Evolutionary conservation across 805 yeast species (phyloP).

Genomic region (Saturnispora kantuleensis): DNA sequence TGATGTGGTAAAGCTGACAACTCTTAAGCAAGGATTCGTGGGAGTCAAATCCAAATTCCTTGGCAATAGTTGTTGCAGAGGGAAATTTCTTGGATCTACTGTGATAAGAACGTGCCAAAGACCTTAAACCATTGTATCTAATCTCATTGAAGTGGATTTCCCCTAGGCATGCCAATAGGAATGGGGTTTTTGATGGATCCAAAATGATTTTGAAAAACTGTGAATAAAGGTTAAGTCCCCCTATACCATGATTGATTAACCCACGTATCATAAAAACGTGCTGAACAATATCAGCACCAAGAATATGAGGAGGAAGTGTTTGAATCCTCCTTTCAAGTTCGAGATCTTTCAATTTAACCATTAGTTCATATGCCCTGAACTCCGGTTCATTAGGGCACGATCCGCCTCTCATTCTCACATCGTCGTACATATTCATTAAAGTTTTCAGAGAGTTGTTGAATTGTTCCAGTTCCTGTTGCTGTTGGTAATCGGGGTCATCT

Average conservation of each 20-base stretch:
- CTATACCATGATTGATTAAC: constrained; percentile 54
- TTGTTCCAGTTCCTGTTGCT: constrained; percentile 94
- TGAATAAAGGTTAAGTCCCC: constrained; percentile 49
- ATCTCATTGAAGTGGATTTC: constrained; percentile 77
- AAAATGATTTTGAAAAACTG: constrained; percentile 52
- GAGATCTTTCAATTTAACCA: constrained; percentile 74
- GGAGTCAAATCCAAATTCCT: constrained; percentile 60
- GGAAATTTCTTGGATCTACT: constrained; percentile 60
- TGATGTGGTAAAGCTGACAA: constrained; percentile 55
- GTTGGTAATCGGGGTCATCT: constrained; percentile 60
- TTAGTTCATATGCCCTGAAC: constrained; percentile 76
- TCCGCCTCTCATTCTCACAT: constrained; percentile 61
- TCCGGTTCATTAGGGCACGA: constrained; percentile 80
- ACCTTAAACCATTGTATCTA: constrained; percentile 60
- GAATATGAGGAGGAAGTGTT: constrained; percentile 47
- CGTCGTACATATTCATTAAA: constrained; percentile 76
- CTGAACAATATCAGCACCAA: constrained; percentile 49
- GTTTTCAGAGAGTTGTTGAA: constrained; percentile 87
- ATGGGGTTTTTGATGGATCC: constrained; percentile 41
- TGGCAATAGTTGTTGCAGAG: constrained; percentile 32
- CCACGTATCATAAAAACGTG: constrained; percentile 63
- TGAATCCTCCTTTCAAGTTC: constrained; percentile 74
- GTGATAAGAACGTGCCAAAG: constrained; percentile 59
- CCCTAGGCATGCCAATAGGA: constrained; percentile 59
- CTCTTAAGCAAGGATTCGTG: constrained; percentile 42